Base-by-base conservation (phyloP, 2,329 filamentous ascomycete genomes). In the Stagonosporopsis cucurbitacearum region DNA sequence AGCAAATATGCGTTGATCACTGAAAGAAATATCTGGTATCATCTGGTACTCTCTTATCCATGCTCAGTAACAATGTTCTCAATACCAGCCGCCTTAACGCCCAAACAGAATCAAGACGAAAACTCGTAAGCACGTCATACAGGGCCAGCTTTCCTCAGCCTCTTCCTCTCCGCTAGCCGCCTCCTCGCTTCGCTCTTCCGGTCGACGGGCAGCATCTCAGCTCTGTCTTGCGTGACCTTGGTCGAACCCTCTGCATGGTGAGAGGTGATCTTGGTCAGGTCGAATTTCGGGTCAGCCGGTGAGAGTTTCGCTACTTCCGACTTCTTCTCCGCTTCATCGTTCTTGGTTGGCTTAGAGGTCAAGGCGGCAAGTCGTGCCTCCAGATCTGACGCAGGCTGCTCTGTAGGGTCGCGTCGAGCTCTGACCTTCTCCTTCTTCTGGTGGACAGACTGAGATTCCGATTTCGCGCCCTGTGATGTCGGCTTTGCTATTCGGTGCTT, bases 111-210 rank as follows among this genome's bases (percentile, higher is more conserved):
- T 1, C n/a, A 28, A 15, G 26, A 22, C 12, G 22, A 15, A 26
- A 35, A 17, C 6, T n/a, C 36, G 12, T 26, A 1, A 20, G 4
- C 12, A 20, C 1, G 23, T 61, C 35, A 63, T 22, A 36, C 42
- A 23, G 58, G 52, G 23, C 42, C 55, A 20, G 59, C 58, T 45
- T 67, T 67, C 55, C 59, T 70, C 57, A 66, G 53, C 53, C 62
- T 65, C 62, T 64, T 74, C 54, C 65, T 63, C 48, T 68, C 67
- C 41, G 57, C 60, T 6, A 74, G 59, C 15, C 70, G 56, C 41
- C 58, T 59, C 39, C 59, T 67, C 13, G 72, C 71, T 25, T 67
- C 59, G 39, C 62, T 63, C 50, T 70, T 72, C 6, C 69, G 64
- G 32, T 72, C 67, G 3, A 60, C 58, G 19, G 63, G 57, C 22